A percentile compares a stretch with the other conserved stretches of the same genome.
These are phyloP conservation scores for Diaporthe sp. DNA, from an alignment of 2,329 filamentous ascomycete genomes.

Conservation along the genomic window DNA sequence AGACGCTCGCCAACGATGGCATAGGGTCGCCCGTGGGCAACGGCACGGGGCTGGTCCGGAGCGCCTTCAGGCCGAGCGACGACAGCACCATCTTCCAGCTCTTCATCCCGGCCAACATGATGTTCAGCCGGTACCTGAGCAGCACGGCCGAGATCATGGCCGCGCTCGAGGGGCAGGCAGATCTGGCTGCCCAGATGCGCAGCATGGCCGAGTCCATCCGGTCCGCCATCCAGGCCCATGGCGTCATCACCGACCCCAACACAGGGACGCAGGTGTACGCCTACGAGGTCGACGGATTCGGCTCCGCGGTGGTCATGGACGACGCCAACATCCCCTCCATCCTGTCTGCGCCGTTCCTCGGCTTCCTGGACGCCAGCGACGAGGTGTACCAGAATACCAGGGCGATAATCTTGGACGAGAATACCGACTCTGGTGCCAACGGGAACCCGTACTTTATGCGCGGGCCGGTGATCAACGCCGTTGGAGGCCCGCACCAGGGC, in stretches of 20 bases:
- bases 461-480: slow-evolving; percentile 65
- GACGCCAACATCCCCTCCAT: slow-evolving; percentile 77
- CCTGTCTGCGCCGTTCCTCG: slow-evolving; percentile 72
- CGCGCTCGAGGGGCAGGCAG: slow-evolving; percentile 56
- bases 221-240: slow-evolving; percentile 45
- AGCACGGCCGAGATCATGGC: slow-evolving; percentile 62
- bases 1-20: slow-evolving; percentile 70
- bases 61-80: slow-evolving; percentile 91
- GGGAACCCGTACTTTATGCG: slow-evolving; percentile 80
- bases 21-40: slow-evolving; percentile 84
- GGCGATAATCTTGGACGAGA: slow-evolving; percentile 72
- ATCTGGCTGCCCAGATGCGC: slow-evolving; percentile 71
- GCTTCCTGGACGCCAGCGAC: slow-evolving; percentile 70
- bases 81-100: slow-evolving; percentile 89
- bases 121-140: slow-evolving; percentile 76
- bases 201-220: slow-evolving; percentile 66
- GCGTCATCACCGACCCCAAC: slow-evolving; percentile 63
- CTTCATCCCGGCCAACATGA: slow-evolving; percentile 91
- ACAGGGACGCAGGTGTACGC: slow-evolving; percentile 66
- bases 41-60: slow-evolving; percentile 85
- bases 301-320: slow-evolving; percentile 72
- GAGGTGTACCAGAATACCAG: slow-evolving; percentile 80
- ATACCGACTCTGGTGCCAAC: slow-evolving; percentile 53
- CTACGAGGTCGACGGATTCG: slow-evolving; percentile 81
- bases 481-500: slow-evolving; percentile 67